Evolutionary conservation across 2,329 filamentous ascomycete species (phyloP).

Genomic region (Penicillium sp.): DNA sequence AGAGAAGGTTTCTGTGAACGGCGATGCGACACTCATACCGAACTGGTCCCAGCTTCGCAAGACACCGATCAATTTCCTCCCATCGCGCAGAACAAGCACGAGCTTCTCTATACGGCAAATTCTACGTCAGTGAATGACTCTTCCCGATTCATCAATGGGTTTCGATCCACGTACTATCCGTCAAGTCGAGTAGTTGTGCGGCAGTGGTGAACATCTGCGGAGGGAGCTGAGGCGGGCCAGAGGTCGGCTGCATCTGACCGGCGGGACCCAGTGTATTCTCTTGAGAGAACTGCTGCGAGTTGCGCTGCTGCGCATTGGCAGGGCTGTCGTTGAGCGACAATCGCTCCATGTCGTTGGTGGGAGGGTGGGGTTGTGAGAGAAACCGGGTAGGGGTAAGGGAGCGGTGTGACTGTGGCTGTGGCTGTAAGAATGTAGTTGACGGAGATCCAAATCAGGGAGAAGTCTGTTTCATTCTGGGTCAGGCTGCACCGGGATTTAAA

Average conservation of each 20-base stretch:
- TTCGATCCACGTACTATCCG: conserved; percentile 72
- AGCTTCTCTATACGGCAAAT: conserved; percentile 72
- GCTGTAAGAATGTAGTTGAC: not conserved
- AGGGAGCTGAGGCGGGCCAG: conserved; percentile 49
- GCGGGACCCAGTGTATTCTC: conserved; percentile 31
- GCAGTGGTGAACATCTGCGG: conserved; percentile 99
- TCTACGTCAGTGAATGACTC: not conserved
- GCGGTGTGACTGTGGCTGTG: conserved; percentile 1
- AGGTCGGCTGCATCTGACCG: conserved; percentile 24
- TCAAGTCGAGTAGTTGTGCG: conserved; percentile 90
- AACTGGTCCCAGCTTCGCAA: conserved; percentile 97
- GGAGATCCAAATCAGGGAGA: not conserved
- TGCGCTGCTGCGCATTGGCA: conserved; percentile 26
- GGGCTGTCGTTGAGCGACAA: conserved; percentile 36
- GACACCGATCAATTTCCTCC: conserved; percentile 89
- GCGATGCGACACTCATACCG: conserved; percentile 56
- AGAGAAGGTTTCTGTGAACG: conserved; percentile 5
- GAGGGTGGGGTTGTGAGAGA: conserved; percentile 10
- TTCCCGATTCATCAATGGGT: not conserved
- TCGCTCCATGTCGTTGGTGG: conserved; percentile 33
- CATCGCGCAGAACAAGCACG: conserved; percentile 85
- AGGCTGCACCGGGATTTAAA: conserved; percentile 4
- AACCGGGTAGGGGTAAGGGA: conserved; percentile 3
- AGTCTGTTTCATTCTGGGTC: conserved; percentile 18
- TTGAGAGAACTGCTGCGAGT: conserved; percentile 22